Percentiles rank a stretch among this genome's conserved stretches.
phyloP scores from a whole-genome alignment of 345 rosid species.

The Lepidium aucheri region DNA sequence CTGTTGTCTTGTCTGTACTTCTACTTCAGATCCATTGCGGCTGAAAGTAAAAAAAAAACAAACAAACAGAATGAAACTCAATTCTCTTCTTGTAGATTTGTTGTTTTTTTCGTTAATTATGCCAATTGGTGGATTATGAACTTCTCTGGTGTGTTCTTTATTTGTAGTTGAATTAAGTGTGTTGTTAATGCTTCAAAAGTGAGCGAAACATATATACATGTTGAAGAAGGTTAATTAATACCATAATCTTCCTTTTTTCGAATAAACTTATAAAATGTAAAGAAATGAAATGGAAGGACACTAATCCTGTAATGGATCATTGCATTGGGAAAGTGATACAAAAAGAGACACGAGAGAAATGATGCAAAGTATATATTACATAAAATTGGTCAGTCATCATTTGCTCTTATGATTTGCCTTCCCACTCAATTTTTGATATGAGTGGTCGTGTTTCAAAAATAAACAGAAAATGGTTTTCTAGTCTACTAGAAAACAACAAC shows the following conservation, averaged over 20 bases:
- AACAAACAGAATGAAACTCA: not conserved
- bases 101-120: not conserved
- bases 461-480: too few relatives aligned
- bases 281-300: not conserved
- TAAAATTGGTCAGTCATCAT: too few relatives aligned
- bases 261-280: too few relatives aligned
- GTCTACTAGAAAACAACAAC: too few relatives aligned
- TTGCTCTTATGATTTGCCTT: too few relatives aligned
- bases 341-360: not conserved
- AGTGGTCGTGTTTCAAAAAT: too few relatives aligned
- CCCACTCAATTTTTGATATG: too few relatives aligned
- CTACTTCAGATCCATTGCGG: constrained; percentile 5
- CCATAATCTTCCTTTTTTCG: too few relatives aligned
- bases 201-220: not conserved
- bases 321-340: constrained; percentile 2
- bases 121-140: not conserved
- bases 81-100: constrained; percentile 5
- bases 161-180: constrained; percentile 2
- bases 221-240: not conserved
- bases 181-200: constrained; percentile 1
- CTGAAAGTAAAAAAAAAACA: not conserved
- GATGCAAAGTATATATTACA: not conserved
- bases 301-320: constrained; percentile 10
- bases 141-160: not conserved
- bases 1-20: constrained; percentile 17